Conservation (phyloP, 306 rosid genomes). For the Echinosophora koreensis region DNA sequence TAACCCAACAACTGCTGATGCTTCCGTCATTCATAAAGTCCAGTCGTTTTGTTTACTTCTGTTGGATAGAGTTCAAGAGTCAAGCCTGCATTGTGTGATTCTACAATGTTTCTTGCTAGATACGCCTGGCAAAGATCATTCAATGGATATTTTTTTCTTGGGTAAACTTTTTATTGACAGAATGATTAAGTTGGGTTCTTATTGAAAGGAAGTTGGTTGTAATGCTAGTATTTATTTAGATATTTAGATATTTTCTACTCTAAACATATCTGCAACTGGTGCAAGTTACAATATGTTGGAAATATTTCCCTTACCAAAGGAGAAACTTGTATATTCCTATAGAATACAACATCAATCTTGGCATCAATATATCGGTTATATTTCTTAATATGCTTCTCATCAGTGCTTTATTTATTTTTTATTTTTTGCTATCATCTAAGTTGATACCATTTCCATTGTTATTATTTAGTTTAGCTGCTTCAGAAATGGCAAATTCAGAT, state of each 20-base stretch:
- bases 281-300: constrained; percentile 11
- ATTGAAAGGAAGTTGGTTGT: constrained; percentile 31
- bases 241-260: not conserved
- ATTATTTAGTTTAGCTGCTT: too few relatives aligned
- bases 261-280: constrained; percentile 11
- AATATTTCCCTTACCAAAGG: too few relatives aligned
- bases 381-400: too few relatives aligned
- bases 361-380: too few relatives aligned
- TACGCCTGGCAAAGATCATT: constrained; percentile 9
- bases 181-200: constrained; percentile 15
- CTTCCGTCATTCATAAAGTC: constrained; percentile 67
- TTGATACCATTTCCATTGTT: too few relatives aligned
- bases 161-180: not conserved
- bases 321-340: too few relatives aligned
- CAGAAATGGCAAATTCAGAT: too few relatives aligned
- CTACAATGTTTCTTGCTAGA: not conserved
- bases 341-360: too few relatives aligned
- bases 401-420: too few relatives aligned
- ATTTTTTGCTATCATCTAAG: too few relatives aligned
- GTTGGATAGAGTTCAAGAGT: constrained; percentile 36
- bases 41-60: constrained; percentile 36
- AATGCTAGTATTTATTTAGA: not conserved
- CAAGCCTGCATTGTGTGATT: constrained; percentile 4
- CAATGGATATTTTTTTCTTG: not conserved
- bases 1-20: constrained; percentile 52